Evolutionary conservation across 192 early-diverging fungal species (phyloP), one percentile per base, ranked within the genome.

Genomic region (Coemansia sp.): DNA sequence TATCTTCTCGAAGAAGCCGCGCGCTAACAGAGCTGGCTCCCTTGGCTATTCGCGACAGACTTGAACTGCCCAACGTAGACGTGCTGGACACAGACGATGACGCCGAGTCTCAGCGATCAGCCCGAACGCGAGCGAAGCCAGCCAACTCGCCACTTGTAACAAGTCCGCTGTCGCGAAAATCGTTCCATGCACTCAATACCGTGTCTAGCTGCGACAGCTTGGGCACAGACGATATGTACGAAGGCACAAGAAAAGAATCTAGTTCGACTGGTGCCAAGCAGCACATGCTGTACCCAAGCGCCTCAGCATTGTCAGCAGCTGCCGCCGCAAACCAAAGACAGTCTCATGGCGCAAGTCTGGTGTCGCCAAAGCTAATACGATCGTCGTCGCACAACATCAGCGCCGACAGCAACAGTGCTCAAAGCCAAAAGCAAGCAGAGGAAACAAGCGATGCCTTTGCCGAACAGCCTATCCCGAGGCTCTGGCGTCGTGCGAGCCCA

Each of bases 161-260:
- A 16, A 82, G 79, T 48, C 79, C 79, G 16, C 43, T 82, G 52
- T 82, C 71, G 37, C 79, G 79, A 49, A 76, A 71, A 45, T 74
- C 79, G 40, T 71, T 72, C 69, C 66, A 72, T 15, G 48, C 70
- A 44, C 73, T 81, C 13, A 67, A 61, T 53, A 60, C 69, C 2
- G 44, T 57, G 1, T 53, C 69, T 10, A 72, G 69, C 53, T 44
- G 60, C 52, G 78, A 72, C 11, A 41, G 61, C 41, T 53, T 63
- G 54, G 26, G 2, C n/a, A 44, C 52, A 6, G 32, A 50, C 39
- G 40, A 19, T 13, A 49, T 67, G 4, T 66, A 56, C 66, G 50
- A 44, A 11, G 43, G 47, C 61, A 61, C 32, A 26, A 68, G 62
- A 49, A 16, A 15, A 6, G 57, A 16, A 6, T 5, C 13, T 19